Evolutionary conservation across 2,329 filamentous ascomycete genomes (phyloP), one percentile per base, ranked within the genome.

Genomic region (Akanthomyces muscarius): DNA sequence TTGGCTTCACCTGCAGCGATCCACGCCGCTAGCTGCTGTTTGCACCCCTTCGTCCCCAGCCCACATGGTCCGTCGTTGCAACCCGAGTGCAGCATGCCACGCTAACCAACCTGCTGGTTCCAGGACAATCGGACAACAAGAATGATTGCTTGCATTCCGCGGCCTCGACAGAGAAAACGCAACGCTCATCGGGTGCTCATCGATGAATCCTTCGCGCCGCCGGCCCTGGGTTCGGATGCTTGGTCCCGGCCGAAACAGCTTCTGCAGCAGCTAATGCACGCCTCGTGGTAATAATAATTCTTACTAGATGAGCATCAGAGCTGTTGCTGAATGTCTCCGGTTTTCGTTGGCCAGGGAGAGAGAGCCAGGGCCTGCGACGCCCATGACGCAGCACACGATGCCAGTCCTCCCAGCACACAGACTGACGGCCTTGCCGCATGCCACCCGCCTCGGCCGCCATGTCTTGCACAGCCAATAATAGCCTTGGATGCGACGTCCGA

Each of bases 1-100:
- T 61, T 61, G 50, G 58, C 58, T 55, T 54, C 16, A 28, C 59
- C 18, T 36, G 47, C 50, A 45, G 11, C 47, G 59, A 61, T 61
- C 50, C 51, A 30, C 51, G 51, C 11, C 59, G 59, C 50, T 36
- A 36, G 33, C 10, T 55, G 47, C 41, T 28, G 48, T n/a, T 38
- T 45, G 48, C 28, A 48, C 25, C 58, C 58, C 57, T 38, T 53
- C 30, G 16, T 42, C 33, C 38, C 14, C 28, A 58, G 47, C 30
- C 48, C 38, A 45, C 58, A 51, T 52, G 36, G 36, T 44, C 48
- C 21, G 21, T 42, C 18, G 21, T 58, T 25, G 33, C 56, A 51
- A 30, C 33, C 36, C 21, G 45, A 45, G 38, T 18, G 25, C 30
- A 50, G 42, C 13, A 10, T 18, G 33, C 18, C 30, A 38, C 30